These are phyloP conservation scores for Erysiphe pulchra DNA, from an alignment of 2,329 filamentous ascomycete species.

Conservation along the genomic window DNA sequence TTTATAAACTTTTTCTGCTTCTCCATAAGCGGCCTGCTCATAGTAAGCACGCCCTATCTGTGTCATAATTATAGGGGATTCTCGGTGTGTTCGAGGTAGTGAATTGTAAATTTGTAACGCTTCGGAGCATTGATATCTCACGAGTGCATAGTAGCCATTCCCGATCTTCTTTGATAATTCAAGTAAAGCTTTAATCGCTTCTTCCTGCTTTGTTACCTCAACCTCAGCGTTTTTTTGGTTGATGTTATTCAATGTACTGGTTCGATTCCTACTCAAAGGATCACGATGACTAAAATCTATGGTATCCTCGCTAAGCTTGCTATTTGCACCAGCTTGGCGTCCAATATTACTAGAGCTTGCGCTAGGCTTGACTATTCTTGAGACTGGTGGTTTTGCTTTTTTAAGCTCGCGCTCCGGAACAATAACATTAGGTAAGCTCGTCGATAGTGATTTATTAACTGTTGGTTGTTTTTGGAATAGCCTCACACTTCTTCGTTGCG, in stretches of 20 bases:
- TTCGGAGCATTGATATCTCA: constrained; percentile 53
- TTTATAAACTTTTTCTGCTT: constrained; percentile 69
- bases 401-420: constrained; percentile 49
- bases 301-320: constrained; percentile 46
- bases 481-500: constrained; percentile 45
- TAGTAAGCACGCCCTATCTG: constrained; percentile 80
- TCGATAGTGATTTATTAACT: constrained; percentile 16
- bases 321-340: constrained; percentile 70
- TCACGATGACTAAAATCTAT: constrained; percentile 49
- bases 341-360: constrained; percentile 48
- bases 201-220: constrained; percentile 41
- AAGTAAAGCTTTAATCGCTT: constrained; percentile 51
- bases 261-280: constrained; percentile 10
- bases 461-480: constrained; percentile 39
- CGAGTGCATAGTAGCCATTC: constrained; percentile 51
- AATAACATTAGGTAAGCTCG: constrained; percentile 31
- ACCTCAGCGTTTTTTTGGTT: constrained; percentile 9
- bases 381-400: constrained; percentile 53
- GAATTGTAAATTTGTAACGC: constrained; percentile 49
- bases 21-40: constrained; percentile 63
- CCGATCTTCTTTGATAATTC: constrained; percentile 65
- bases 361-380: constrained; percentile 37
- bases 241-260: constrained; percentile 9
- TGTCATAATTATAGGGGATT: constrained; percentile 80
- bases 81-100: constrained; percentile 49